phyloP scores from a whole-genome alignment of 805 yeast genomes.

The Lipomyces lipofer region DNA sequence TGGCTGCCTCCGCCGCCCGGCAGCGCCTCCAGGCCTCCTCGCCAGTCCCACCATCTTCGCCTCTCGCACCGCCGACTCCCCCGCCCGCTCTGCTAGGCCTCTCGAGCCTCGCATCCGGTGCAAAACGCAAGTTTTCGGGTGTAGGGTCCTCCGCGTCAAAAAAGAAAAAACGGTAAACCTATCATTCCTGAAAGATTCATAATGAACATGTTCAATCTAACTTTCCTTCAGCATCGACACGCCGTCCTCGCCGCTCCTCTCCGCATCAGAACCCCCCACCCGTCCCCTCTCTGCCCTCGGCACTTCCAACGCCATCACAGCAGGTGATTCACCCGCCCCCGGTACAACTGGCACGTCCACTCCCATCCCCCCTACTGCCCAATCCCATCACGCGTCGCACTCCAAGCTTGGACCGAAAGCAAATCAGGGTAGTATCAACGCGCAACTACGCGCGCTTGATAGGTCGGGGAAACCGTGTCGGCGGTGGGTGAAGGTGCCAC shows the following conservation, averaged over 20 bases:
- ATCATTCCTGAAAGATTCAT: too few species aligned
- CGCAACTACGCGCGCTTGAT: slow-evolving; percentile 44
- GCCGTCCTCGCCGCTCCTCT: slow-evolving; percentile 19
- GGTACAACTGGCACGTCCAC: slow-evolving; percentile 4
- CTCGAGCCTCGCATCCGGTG: not conserved
- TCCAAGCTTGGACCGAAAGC: slow-evolving; percentile 35
- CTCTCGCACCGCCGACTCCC: slow-evolving; percentile 18
- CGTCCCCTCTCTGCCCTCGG: slow-evolving; percentile 8
- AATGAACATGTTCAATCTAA: too few species aligned
- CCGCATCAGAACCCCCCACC: slow-evolving; percentile 13
- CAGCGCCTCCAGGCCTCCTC: slow-evolving; percentile 10
- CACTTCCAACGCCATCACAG: not conserved
- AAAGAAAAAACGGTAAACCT: slow-evolving; percentile 1
- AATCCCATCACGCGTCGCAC: slow-evolving; percentile 25
- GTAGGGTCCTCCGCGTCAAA: not conserved
- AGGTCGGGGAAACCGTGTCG: slow-evolving; percentile 48
- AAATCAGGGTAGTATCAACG: slow-evolving; percentile 38
- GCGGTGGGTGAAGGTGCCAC: slow-evolving; percentile 46
- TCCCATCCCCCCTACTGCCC: slow-evolving; percentile 7
- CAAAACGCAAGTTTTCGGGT: slow-evolving; percentile 14
- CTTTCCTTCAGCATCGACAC: slow-evolving; percentile 7
- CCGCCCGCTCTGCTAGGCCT: slow-evolving; percentile 6
- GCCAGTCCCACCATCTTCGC: slow-evolving; percentile 10
- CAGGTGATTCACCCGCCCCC: not conserved
- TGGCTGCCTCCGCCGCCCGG: slow-evolving; percentile 8